Evolutionary conservation across 1,284 basidiomycete genomes (phyloP).

Genomic region (Anthracocystis setariae): DNA sequence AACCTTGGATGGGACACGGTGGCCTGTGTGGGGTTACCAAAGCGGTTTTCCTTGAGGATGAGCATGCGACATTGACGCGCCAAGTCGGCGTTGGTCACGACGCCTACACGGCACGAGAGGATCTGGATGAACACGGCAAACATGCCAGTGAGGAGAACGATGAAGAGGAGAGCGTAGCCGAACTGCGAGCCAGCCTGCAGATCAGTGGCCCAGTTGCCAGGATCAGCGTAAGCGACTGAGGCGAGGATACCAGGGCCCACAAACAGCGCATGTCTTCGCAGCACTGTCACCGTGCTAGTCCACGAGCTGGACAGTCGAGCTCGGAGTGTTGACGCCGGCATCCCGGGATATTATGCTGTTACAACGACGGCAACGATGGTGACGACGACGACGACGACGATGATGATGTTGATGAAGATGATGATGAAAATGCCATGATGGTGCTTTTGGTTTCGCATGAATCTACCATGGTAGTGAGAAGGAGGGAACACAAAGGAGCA

Average conservation of each 20-base stretch:
- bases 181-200: slow-evolving; percentile 65
- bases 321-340: slow-evolving; percentile 5
- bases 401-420: neutral
- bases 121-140: slow-evolving; percentile 83
- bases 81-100: slow-evolving; percentile 69
- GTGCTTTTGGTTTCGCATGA: too few relatives aligned
- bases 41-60: slow-evolving; percentile 47
- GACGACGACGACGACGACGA: too few relatives aligned
- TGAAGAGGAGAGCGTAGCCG: slow-evolving; percentile 86
- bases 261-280: slow-evolving; percentile 52
- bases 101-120: slow-evolving; percentile 71
- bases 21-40: slow-evolving; percentile 70
- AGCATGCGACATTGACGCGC: slow-evolving; percentile 54
- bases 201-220: slow-evolving; percentile 67
- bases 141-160: slow-evolving; percentile 84
- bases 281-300: slow-evolving; percentile 16
- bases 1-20: slow-evolving; percentile 78
- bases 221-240: slow-evolving; percentile 60
- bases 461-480: too few relatives aligned
- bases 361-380: too few relatives aligned
- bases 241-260: slow-evolving; percentile 60
- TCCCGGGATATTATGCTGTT: neutral
- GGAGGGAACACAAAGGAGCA: too few relatives aligned
- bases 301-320: slow-evolving; percentile 16
- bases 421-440: neutral